A percentile compares a stretch with the other conserved stretches of the same genome.
Conservation (phyloP, 371 early-diverging fungal species). For the Mortierella sp. region DNA sequence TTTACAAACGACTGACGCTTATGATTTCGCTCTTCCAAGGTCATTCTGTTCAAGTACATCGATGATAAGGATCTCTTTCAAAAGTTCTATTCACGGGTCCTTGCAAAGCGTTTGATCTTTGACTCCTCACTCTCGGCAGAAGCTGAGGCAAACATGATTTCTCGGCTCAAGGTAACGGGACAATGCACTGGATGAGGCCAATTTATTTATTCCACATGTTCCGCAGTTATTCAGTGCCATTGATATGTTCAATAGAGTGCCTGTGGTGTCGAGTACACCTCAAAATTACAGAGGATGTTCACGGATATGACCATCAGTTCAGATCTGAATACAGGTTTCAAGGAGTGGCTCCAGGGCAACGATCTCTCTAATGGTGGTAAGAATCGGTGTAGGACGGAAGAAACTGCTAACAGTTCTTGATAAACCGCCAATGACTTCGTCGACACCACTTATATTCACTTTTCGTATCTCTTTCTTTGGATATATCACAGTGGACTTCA, state of each 20-base stretch:
- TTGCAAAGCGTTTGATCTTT: slow-evolving; percentile 86
- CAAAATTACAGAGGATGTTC: slow-evolving; percentile 91
- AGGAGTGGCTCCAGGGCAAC: slow-evolving; percentile 60
- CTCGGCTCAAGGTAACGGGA: slow-evolving; percentile 66
- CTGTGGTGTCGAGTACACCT: slow-evolving; percentile 91
- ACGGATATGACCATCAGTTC: slow-evolving; percentile 86
- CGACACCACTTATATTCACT: not conserved
- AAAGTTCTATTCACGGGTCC: slow-evolving; percentile 82
- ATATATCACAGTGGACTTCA: slow-evolving; percentile 70
- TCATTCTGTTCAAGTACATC: slow-evolving; percentile 85
- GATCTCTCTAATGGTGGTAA: slow-evolving; percentile 58
- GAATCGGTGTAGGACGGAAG: too few relatives aligned
- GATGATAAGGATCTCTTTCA: slow-evolving; percentile 93
- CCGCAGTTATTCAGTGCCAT: not conserved
- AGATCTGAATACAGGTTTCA: slow-evolving; percentile 77
- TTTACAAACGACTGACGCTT: too few relatives aligned
- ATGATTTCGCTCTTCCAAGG: slow-evolving; percentile 45
- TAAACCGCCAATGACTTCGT: too few relatives aligned
- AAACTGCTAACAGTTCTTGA: too few relatives aligned
- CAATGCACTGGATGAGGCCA: too few relatives aligned
- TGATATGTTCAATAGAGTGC: slow-evolving; percentile 50
- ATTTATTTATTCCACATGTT: not conserved
- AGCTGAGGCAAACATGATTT: slow-evolving; percentile 78
- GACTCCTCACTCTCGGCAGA: slow-evolving; percentile 79
- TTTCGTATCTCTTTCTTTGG: not conserved